phyloP scores from a whole-genome alignment of 805 yeast species.

The Cyberlindnera japonica region DNA sequence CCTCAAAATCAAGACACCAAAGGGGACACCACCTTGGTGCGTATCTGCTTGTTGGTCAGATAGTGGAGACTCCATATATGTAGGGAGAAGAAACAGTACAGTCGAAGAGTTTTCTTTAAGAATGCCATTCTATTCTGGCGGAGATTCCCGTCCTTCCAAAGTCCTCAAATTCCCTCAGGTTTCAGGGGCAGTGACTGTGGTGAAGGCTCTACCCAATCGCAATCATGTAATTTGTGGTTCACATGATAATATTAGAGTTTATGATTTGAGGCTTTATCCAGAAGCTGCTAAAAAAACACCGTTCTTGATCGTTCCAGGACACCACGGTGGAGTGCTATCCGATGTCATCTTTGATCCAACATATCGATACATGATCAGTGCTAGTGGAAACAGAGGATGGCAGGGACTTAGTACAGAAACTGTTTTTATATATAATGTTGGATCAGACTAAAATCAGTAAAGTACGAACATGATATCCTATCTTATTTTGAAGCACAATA shows the following conservation, averaged over 20 bases:
- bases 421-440: conserved; percentile 79
- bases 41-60: conserved; percentile 84
- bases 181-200: conserved; percentile 86
- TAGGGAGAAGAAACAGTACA: conserved; percentile 85
- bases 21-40: conserved; percentile 90
- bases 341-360: conserved; percentile 80
- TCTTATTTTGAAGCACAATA: no score
- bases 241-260: conserved; percentile 81
- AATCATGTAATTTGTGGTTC: conserved; percentile 84
- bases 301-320: conserved; percentile 91
- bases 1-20: conserved; percentile 49
- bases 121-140: conserved; percentile 41
- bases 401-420: conserved; percentile 76
- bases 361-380: conserved; percentile 80
- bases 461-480: no score
- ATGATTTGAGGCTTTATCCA: conserved; percentile 57
- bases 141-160: conserved; percentile 49
- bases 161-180: conserved; percentile 74
- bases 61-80: conserved; percentile 74
- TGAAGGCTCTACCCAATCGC: conserved; percentile 75
- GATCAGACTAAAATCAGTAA: conserved; percentile 39
- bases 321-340: conserved; percentile 88
- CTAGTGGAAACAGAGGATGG: conserved; percentile 97
- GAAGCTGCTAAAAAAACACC: conserved; percentile 45
- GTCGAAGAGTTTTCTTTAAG: conserved; percentile 73